Evolutionary conservation across 1,284 basidiomycete species (phyloP), one percentile per base, ranked within the genome.

Genomic region (Malassezia furfur): DNA sequence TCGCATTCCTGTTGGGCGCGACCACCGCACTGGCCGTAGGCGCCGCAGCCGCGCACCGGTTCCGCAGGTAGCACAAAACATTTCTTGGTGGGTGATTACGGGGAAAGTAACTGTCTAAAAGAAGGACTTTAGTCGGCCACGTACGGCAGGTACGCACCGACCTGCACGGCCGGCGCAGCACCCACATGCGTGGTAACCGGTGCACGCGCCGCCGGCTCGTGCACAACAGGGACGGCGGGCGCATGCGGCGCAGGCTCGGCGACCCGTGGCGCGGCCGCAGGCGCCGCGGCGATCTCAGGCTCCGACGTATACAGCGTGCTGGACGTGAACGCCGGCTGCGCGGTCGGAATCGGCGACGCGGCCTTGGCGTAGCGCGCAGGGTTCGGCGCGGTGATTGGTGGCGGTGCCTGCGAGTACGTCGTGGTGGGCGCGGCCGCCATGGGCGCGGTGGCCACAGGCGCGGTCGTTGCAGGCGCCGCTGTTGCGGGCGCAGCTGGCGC

Each of bases 141-240:
- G 17, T 49, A 49, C 5, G 48, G 34, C 10, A 37, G 37, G 38
- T 49, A 49, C 15, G 35, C 48, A 30, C 48, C 48, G 17, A 50
- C 48, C 25, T 50, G 48, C 37, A 41, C 25, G 9, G 37, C n/a
- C 8, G 48, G 48, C 28, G 48, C 48, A 17, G 48, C 48, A 11
- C 38, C 45, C 35, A 14, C 12, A 19, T 22, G 30, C 15, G 30
- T 21, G 25, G 2, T 28, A 7, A 19, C 19, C 9, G 43, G 32
- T 6, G 43, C 25, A 17, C 15, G 22, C 17, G 19, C 40, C 21
- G 21, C 22, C 5, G 12, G 40, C 7, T 22, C 17, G 1, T 17
- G 38, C 17, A 22, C 38, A 40, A 5, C 40, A 43, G 15, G 14
- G n/a, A 15, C 40, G 15, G 15, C n/a, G 11, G 12, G 14, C 17